A percentile compares a stretch with the other conserved stretches of the same genome.
Conservation (phyloP, 306 rosid genomes). For the Medicago arabica region DNA sequence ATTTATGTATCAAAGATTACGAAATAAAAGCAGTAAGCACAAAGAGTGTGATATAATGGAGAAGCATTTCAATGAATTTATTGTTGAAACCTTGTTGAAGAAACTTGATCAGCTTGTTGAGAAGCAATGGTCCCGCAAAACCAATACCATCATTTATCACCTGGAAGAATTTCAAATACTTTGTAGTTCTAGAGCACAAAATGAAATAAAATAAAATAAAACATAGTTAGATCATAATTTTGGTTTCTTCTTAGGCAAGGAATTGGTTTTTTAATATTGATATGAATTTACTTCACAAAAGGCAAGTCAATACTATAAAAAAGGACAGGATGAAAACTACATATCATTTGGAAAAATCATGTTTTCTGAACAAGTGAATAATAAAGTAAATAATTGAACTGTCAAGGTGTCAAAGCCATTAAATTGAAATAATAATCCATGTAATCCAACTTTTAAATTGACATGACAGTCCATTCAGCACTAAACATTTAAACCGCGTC, state of each 20-base stretch:
- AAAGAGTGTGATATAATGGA: slow-evolving; percentile 13
- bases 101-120: slow-evolving; percentile 83
- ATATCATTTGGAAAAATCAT: slow-evolving; percentile 15
- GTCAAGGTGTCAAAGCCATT: slow-evolving; percentile 4
- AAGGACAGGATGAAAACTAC: not conserved
- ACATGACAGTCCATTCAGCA: slow-evolving; percentile 20
- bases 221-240: slow-evolving; percentile 18
- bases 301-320: slow-evolving; percentile 13
- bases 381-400: slow-evolving; percentile 12
- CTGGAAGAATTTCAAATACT: slow-evolving; percentile 57
- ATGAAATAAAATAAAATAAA: not conserved
- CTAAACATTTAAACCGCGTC: slow-evolving; percentile 23
- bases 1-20: slow-evolving; percentile 20
- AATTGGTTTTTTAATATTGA: slow-evolving; percentile 31
- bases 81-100: slow-evolving; percentile 79
- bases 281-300: slow-evolving; percentile 16
- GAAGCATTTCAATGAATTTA: slow-evolving; percentile 19
- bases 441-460: slow-evolving; percentile 3
- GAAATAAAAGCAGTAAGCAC: slow-evolving; percentile 11
- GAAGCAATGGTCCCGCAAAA: slow-evolving; percentile 95
- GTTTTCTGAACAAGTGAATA: slow-evolving; percentile 9
- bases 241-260: slow-evolving; percentile 30
- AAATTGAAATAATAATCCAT: slow-evolving; percentile 23
- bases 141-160: slow-evolving; percentile 88
- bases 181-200: slow-evolving; percentile 22